Conservation (phyloP, 225 moss, liverwort and hornwort genomes). For the Lunularia cruciata region DNA sequence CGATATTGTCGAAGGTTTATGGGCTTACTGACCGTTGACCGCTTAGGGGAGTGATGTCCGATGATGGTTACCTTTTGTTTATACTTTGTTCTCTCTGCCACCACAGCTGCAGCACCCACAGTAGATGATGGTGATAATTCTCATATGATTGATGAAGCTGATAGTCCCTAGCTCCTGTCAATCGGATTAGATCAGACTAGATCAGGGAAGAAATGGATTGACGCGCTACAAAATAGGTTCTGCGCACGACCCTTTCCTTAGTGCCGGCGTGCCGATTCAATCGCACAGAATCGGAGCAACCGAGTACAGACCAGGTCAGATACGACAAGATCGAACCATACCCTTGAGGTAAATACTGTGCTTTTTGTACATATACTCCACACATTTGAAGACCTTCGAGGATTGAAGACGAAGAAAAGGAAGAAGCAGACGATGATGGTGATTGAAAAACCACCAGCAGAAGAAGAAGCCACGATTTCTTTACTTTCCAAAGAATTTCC, state of each 20-base stretch:
- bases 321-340: slow-evolving; percentile 4
- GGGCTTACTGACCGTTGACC: slow-evolving; percentile 29
- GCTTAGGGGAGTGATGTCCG: background rate
- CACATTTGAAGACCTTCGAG: slow-evolving; percentile 16
- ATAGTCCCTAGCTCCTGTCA: background rate
- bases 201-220: slow-evolving; percentile 1
- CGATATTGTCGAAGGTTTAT: slow-evolving; percentile 40
- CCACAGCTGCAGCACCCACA: slow-evolving; percentile 1
- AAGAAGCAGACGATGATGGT: background rate
- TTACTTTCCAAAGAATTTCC: background rate
- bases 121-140: background rate
- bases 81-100: slow-evolving; percentile 5
- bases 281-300: background rate
- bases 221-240: slow-evolving; percentile 9
- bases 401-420: background rate
- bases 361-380: slow-evolving; percentile 34
- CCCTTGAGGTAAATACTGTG: slow-evolving; percentile 31
- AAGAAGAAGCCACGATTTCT: background rate
- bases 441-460: background rate
- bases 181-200: slow-evolving; percentile 7
- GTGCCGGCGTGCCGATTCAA: slow-evolving; percentile 10
- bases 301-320: slow-evolving; percentile 13
- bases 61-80: slow-evolving; percentile 6
- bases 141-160: slow-evolving; percentile 11
- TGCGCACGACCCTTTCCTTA: background rate